Base-by-base conservation (phyloP, 1,284 basidiomycete species). In the Omphalotus olearius region DNA sequence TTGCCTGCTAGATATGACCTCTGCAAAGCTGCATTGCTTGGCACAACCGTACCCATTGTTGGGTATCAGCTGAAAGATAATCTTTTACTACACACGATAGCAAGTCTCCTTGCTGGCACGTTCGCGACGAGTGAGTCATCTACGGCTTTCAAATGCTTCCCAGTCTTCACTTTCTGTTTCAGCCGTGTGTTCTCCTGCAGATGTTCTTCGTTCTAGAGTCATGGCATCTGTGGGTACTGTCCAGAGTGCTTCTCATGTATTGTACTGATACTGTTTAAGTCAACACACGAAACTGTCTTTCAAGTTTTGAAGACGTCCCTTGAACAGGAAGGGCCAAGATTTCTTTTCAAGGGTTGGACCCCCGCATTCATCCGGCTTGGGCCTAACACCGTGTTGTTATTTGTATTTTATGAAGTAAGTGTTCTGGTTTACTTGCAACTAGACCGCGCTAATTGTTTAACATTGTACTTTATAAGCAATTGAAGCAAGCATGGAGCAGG, bases 291-390 rank as follows among this genome's bases (percentile, higher is more conserved):
- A 2, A 70, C 67, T 14, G 70, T 80, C 3, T 39, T 79, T 18
- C 72, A 79, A 48, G 72, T 88, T 33, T 65, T 89, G 16, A 69
- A 66, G 26, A 70, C 66, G 33, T 86, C 86, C 1, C 66, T 89
- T 39, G 75, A 75, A 35, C 73, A 83, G 57, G 93, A 96, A 72
- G 93, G 93, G 0, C 75, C 84, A 1, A 72, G 76, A 56, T 93
- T 93, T 68, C 75, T 95, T 56, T 93, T 96, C 73, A 93, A 91
- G 64, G 88, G 93, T 33, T 91, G 91, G 91, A 87, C 87, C 13
- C 89, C 89, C 6, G 86, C 89, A 5, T 93, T 92, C 71, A 83
- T 88, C 58, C 82, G 91, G 52, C 71, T 93, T 35, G 90, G 87
- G 44, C 91, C 91, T 0, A 91, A 91, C 64, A 91, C 87, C 2